phyloP scores from a whole-genome alignment of 2,329 filamentous ascomycete genomes.

The Colletotrichum viniferum region DNA sequence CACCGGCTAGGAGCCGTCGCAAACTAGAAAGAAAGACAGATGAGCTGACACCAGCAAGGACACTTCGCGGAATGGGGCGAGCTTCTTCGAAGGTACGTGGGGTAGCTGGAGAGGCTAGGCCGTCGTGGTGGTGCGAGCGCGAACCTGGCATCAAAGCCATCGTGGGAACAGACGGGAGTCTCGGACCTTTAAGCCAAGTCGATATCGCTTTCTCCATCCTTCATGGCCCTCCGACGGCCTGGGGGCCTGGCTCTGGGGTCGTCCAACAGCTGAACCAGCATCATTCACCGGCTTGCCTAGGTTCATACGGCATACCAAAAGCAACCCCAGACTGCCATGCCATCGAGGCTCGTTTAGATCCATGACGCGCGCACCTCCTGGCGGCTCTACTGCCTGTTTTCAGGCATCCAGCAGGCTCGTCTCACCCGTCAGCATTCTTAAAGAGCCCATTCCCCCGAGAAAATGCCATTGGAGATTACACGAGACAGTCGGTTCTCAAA shows the following conservation, averaged over 20 bases:
- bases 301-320: neutral
- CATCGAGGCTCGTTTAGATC: neutral
- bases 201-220: neutral
- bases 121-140: neutral
- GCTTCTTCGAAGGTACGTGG: neutral
- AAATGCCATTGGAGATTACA: neutral
- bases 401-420: neutral
- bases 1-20: neutral
- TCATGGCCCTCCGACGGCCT: neutral
- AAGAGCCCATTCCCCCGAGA: neutral
- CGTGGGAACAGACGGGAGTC: neutral
- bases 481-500: neutral
- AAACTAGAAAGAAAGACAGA: neutral
- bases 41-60: neutral
- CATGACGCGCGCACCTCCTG: neutral
- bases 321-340: neutral
- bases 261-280: neutral
- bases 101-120: neutral
- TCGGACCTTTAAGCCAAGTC: neutral
- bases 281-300: neutral
- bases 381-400: neutral
- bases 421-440: neutral
- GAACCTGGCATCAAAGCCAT: neutral
- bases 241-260: neutral
- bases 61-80: neutral